Base-by-base conservation (phyloP, 2,329 filamentous ascomycete species). In the Fusarium sp. region DNA sequence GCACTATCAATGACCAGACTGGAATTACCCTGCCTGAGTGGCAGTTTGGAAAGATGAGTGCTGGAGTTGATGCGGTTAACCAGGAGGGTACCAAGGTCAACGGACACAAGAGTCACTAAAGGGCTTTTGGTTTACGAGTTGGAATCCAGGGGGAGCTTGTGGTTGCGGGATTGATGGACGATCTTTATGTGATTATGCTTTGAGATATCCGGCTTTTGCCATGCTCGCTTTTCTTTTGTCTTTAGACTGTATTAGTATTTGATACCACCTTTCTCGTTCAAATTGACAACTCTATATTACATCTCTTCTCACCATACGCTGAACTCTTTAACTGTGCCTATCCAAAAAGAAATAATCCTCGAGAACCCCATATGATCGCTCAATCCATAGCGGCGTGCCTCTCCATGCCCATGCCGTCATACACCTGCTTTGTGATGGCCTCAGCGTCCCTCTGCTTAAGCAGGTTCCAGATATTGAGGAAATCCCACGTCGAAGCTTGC, bases 1-100 rank as follows among this genome's bases (percentile, higher is more conserved):
- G 87, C 12, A 97, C 94, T 0, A 95, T 97, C 76, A 91, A 96
- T 73, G 93, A 97, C 65, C 94, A 97, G 84, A 97, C 93, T 0
- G 93, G 93, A 1, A 94, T 97, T 75, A 86, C 87, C 2, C 89
- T 95, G 9, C 94, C 94, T 2, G 88, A 88, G 75, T 97, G 94
- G 94, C 88, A 90, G 77, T 90, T 90, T 77, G 88, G 88, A 0
- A 79, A 76, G 59, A 67, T 83, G 59, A 79, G 79, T 18, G 81
- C 80, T 9, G 77, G 74, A 7, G 74, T 78, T 30, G 71, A 77
- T 25, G 80, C 78, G n/a, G 75, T 81, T 61, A 61, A 73, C 49
- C 59, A 73, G 44, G 75, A 76, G 60, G 53, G 55, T 12, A 22
- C 30, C n/a, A 75, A 73, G 53, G 63, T 67, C 3, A 75, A 76